Percentiles rank a stretch among this genome's conserved stretches.
Conservation (phyloP, 768 basidiomycete genomes). For the Tubosaeta sp. region DNA sequence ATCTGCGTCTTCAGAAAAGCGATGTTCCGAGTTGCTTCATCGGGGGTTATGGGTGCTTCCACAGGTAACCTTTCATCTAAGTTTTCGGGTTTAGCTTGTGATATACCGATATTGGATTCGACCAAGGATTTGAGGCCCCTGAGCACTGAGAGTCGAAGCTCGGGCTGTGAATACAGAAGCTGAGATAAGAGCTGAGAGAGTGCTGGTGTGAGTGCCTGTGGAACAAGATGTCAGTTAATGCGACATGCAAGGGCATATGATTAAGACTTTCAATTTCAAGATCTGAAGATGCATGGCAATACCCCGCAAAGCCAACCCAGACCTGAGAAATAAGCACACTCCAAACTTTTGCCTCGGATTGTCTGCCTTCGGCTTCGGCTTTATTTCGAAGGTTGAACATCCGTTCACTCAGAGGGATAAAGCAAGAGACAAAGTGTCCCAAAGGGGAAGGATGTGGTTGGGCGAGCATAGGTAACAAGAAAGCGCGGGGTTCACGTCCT, state of each 20-base stretch:
- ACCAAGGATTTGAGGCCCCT: constrained; percentile 78
- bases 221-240: constrained; percentile 1
- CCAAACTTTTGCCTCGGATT: constrained; percentile 93
- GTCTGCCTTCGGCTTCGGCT: constrained; percentile 67
- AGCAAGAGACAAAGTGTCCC: constrained; percentile 81
- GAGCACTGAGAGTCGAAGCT: constrained; percentile 78
- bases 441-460: constrained; percentile 79
- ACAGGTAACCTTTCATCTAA: constrained; percentile 23
- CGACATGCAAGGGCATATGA: neutral
- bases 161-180: constrained; percentile 84
- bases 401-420: constrained; percentile 89
- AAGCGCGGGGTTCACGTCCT: constrained; percentile 84
- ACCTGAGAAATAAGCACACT: constrained; percentile 89
- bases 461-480: constrained; percentile 81
- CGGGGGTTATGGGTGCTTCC: constrained; percentile 41
- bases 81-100: constrained; percentile 31
- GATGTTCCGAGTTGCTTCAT: constrained; percentile 64
- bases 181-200: constrained; percentile 92
- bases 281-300: constrained; percentile 80
- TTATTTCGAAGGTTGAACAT: constrained; percentile 87
- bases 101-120: constrained; percentile 66
- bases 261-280: constrained; percentile 52
- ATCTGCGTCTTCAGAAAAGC: constrained; percentile 70
- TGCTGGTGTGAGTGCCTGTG: constrained; percentile 63
- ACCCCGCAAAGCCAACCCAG: constrained; percentile 89